These are phyloP conservation scores for Setaria italica DNA, from an alignment of 202 grass and related monocot genomes.

Conservation along the genomic window DNA sequence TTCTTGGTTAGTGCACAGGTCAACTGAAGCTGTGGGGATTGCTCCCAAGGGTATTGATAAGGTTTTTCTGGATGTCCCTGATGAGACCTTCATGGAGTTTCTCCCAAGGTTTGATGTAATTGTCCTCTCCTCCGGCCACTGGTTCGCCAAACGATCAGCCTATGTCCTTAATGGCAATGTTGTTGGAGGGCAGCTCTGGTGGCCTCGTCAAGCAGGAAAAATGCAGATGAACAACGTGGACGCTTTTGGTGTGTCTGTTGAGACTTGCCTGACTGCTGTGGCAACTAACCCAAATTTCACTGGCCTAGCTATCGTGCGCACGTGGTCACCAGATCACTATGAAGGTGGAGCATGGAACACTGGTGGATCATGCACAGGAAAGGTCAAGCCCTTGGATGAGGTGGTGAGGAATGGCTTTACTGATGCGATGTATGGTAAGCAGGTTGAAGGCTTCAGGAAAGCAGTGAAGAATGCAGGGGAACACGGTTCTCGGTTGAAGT, in stretches of 20 bases:
- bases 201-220: conserved; percentile 62
- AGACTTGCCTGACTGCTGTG: conserved; percentile 74
- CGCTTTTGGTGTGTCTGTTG: conserved; percentile 85
- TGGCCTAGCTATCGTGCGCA: conserved; percentile 72
- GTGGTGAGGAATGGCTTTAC: conserved; percentile 81
- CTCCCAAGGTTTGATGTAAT: conserved; percentile 80
- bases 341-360: conserved; percentile 96
- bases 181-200: conserved; percentile 96
- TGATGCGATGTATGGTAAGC: conserved; percentile 76
- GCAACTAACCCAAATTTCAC: conserved; percentile 79
- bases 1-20: conserved; percentile 84
- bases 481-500: conserved; percentile 64
- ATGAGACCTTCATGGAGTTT: conserved; percentile 82
- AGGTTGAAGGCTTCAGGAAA: conserved; percentile 64
- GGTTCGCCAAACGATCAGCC: conserved; percentile 87
- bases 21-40: conserved; percentile 59
- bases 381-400: conserved; percentile 62
- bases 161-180: conserved; percentile 67
- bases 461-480: conserved; percentile 57
- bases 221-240: conserved; percentile 89
- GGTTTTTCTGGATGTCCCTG: conserved; percentile 85
- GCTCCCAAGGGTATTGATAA: conserved; percentile 72
- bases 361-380: conserved; percentile 90
- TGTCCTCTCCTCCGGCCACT: conserved; percentile 90
- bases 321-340: conserved; percentile 94